phyloP scores from a whole-genome alignment of 768 basidiomycete genomes.

The Rhodotorula babjevae region DNA sequence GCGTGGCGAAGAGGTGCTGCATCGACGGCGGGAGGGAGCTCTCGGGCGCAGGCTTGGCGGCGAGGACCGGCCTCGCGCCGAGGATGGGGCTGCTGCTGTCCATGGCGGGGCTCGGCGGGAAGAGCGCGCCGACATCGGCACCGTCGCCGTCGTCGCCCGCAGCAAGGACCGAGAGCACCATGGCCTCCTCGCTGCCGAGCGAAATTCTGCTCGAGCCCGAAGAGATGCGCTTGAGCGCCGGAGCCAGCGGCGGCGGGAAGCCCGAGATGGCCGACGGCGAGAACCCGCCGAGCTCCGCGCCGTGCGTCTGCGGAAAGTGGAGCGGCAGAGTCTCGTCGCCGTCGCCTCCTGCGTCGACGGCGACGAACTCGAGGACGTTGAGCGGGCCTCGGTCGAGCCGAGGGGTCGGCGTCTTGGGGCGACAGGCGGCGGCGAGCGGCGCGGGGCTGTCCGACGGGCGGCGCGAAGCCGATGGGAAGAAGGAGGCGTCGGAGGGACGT shows the following conservation, averaged over 20 bases:
- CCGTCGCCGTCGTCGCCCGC: too few species aligned
- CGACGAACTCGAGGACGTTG: slow-evolving; percentile 19
- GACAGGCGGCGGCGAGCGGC: neutral
- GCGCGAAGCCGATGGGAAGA: neutral
- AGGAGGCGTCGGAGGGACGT: neutral
- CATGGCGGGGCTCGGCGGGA: neutral
- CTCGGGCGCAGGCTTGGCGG: too few species aligned
- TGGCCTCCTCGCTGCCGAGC: slow-evolving; percentile 6
- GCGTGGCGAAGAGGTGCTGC: slow-evolving; percentile 5
- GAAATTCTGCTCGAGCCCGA: neutral
- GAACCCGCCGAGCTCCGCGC: neutral
- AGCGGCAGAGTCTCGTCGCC: neutral
- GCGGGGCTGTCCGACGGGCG: neutral
- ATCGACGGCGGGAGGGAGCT: neutral
- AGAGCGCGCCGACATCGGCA: neutral
- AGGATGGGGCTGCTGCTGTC: neutral
- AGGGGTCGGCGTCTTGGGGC: neutral
- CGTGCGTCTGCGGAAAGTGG: slow-evolving; percentile 4
- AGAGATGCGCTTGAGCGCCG: neutral
- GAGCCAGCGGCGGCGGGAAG: too few species aligned
- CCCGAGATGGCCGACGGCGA: neutral
- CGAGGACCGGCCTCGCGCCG: neutral
- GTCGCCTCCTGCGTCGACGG: neutral
- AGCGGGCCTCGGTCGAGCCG: neutral
- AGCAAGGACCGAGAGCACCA: neutral